Evolutionary conservation across 768 basidiomycete genomes (phyloP).

Genomic region (Mycena rosella): DNA sequence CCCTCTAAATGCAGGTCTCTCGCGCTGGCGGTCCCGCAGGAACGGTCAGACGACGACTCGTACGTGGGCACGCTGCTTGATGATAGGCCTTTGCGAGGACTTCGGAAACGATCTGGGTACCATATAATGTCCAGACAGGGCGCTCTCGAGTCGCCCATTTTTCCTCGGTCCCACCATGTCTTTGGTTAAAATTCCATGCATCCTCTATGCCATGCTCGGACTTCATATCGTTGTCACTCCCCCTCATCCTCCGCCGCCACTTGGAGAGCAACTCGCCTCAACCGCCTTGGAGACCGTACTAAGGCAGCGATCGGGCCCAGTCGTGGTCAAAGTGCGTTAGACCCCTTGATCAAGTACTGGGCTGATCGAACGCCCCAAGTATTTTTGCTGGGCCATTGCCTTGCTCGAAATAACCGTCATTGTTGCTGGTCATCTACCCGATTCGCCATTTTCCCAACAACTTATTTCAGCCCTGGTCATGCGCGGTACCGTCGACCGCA

Average conservation of each 20-base stretch:
- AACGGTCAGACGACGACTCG: constrained; percentile 30
- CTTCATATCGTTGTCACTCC: constrained; percentile 61
- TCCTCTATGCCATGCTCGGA: constrained; percentile 56
- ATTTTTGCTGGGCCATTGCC: constrained; percentile 53
- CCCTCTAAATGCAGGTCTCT: constrained; percentile 22
- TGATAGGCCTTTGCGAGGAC: constrained; percentile 32
- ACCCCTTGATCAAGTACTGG: background rate
- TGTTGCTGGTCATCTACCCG: constrained; percentile 45
- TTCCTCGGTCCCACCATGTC: constrained; percentile 40
- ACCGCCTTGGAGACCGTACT: constrained; percentile 54
- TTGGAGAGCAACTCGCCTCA: constrained; percentile 49
- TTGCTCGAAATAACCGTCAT: constrained; percentile 55
- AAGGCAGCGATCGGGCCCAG: constrained; percentile 49
- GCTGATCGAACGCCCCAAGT: constrained; percentile 41
- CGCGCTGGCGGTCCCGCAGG: constrained; percentile 33
- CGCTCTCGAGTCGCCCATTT: constrained; percentile 16
- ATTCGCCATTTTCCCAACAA: constrained; percentile 35
- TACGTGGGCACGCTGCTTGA: constrained; percentile 22
- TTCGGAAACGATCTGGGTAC: constrained; percentile 33
- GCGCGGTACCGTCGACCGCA: constrained; percentile 40
- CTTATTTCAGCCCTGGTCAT: constrained; percentile 47
- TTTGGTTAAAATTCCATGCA: constrained; percentile 57
- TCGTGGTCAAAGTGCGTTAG: constrained; percentile 51
- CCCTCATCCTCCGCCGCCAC: constrained; percentile 55
- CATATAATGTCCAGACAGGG: constrained; percentile 31